Base-by-base conservation (phyloP, 2,329 filamentous ascomycete genomes). In the Leptographium procerum region DNA sequence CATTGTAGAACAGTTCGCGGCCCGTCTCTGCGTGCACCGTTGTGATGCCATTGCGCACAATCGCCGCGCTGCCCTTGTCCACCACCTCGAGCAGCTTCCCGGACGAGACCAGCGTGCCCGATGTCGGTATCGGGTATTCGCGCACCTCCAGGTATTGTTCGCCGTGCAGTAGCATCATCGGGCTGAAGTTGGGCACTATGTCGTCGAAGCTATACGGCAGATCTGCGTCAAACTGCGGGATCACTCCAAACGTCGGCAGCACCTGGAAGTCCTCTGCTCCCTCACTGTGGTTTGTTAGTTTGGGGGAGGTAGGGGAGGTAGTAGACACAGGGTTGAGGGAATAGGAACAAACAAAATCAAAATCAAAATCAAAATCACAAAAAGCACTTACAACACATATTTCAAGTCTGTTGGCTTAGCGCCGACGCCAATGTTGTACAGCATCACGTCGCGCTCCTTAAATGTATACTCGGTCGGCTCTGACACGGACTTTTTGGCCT, bases 91-190 rank as follows among this genome's bases (percentile, higher is more conserved):
- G 83, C 59, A 99, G 85, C 71, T 85, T 86, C 60, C 85, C 87
- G 68, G 85, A 83, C 59, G 87, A 89, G 66, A 88, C 72, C 55
- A 95, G 85, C 59, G 84, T 86, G 55, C 82, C 91, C 58, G 85
- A 81, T 34, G 91, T 96, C 40, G 92, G 92, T 66, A 97, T 88
- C 47, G 94, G 94, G 77, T 85, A 95, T 73, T 92, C 90, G 70
- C 86, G 85, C 68, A 99, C 82, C 75, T 99, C 94, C 63, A 99
- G 89, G 76, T 91, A 99, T 74, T 99, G 94, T 79, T 99, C 94
- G 69, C 94, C 94, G 76, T 99, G 94, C 28, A 99, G 87, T 55
- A 99, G 84, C 91, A 96, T 96, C 90, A 96, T 96, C 62, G 91
- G 92, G 43, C 84, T 90, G 79, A 96, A 99, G 80, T 97, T 95